Percentiles rank a stretch among this genome's conserved stretches.
phyloP scores from a whole-genome alignment of 192 early-diverging fungal genomes.

The Coemansia sp. region DNA sequence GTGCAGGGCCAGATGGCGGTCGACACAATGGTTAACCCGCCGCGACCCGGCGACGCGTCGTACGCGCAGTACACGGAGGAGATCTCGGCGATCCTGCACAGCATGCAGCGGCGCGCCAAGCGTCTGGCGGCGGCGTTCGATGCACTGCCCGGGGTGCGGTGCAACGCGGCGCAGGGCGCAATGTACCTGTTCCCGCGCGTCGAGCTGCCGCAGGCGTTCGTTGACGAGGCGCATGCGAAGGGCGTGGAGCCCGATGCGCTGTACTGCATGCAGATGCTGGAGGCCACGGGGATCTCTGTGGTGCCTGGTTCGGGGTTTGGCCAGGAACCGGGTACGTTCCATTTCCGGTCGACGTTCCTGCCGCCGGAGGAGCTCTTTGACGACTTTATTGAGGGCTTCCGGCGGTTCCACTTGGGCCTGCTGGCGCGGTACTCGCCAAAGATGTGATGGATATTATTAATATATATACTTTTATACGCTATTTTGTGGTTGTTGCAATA shows the following conservation, averaged over 20 bases:
- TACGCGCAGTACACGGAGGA: conserved; percentile 74
- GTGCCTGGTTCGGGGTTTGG: conserved; percentile 93
- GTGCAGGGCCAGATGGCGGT: conserved; percentile 94
- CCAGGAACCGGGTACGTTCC: conserved; percentile 84
- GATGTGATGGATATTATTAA: conserved; percentile 1
- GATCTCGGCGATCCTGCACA: conserved; percentile 70
- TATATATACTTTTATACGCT: no score
- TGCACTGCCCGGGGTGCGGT: conserved; percentile 74
- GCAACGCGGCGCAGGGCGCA: conserved; percentile 87
- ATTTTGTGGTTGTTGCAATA: no score
- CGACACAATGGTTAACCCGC: conserved; percentile 90
- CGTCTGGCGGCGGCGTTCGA: conserved; percentile 79
- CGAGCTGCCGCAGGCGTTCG: conserved; percentile 67
- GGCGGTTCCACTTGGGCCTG: conserved; percentile 79
- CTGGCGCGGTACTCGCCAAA: conserved; percentile 60
- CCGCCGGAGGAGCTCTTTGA: conserved; percentile 93
- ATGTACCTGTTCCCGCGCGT: conserved; percentile 97
- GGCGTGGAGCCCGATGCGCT: conserved; percentile 80
- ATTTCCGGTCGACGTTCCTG: conserved; percentile 96
- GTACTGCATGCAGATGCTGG: conserved; percentile 90
- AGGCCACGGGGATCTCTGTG: conserved; percentile 94
- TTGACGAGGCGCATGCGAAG: conserved; percentile 68
- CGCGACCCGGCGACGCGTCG: conserved; percentile 73
- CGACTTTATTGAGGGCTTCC: conserved; percentile 73
- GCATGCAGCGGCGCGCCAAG: conserved; percentile 73